A percentile compares a stretch with the other conserved stretches of the same genome.
Evolutionary conservation across 768 basidiomycete species (phyloP).

Genomic region (Collybiopsis luxurians): DNA sequence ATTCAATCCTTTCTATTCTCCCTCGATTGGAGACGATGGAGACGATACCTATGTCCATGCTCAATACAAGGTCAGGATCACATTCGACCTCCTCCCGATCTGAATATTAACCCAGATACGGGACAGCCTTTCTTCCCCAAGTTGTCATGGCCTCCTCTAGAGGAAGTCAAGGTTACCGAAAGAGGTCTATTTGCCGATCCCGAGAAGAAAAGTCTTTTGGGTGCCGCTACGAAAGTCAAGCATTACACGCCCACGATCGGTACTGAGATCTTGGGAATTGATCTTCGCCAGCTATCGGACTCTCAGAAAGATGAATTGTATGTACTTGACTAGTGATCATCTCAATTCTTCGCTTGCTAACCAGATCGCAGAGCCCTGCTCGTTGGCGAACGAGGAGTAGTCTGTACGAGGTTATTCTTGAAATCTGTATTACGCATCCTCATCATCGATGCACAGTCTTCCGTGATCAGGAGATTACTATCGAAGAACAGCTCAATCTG

Average conservation of each 20-base stretch:
- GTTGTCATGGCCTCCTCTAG: constrained; percentile 62
- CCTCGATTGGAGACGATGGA: constrained; percentile 47
- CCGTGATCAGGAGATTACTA: constrained; percentile 68
- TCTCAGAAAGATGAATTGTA: constrained; percentile 80
- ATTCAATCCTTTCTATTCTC: constrained; percentile 71
- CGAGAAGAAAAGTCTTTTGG: constrained; percentile 60
- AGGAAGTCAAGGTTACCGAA: constrained; percentile 57
- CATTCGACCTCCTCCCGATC: not conserved
- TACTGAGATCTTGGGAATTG: constrained; percentile 71
- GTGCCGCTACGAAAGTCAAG: constrained; percentile 63
- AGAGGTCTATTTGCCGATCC: constrained; percentile 69
- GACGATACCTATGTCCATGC: constrained; percentile 53
- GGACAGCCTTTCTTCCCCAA: constrained; percentile 62
- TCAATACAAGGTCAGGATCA: constrained; percentile 50
- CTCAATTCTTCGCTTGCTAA: constrained; percentile 10
- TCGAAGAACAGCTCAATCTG: constrained; percentile 70
- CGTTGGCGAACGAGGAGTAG: constrained; percentile 72
- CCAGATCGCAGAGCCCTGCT: constrained; percentile 54
- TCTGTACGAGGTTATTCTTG: constrained; percentile 48
- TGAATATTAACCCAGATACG: not conserved
- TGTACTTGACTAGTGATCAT: constrained; percentile 16
- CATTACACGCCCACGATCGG: constrained; percentile 73
- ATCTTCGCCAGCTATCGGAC: constrained; percentile 64
- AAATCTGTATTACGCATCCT: not conserved
- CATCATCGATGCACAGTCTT: constrained; percentile 46